Percentiles rank a stretch among this genome's conserved stretches.
Evolutionary conservation across 148 eudicot species (phyloP).

Genomic region (Chenopodium album): DNA sequence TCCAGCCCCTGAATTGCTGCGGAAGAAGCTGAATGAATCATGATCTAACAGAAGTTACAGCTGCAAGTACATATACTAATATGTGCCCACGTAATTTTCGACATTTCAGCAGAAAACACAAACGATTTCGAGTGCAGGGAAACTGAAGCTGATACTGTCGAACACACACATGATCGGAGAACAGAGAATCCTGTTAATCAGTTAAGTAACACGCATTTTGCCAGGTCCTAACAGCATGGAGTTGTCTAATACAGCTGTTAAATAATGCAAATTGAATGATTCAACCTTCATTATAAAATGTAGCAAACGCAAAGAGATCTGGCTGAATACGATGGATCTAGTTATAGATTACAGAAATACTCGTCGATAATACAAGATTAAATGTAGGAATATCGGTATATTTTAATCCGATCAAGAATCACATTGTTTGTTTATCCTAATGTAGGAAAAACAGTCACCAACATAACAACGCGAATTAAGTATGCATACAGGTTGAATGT

Average conservation of each 20-base stretch:
- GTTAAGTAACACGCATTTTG: slow-evolving; percentile 23
- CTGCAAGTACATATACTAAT: slow-evolving; percentile 12
- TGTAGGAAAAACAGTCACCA: neutral
- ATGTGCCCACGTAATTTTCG: slow-evolving; percentile 2
- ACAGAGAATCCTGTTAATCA: slow-evolving; percentile 16
- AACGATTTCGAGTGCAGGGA: slow-evolving; percentile 9
- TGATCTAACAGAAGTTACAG: neutral
- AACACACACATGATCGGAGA: slow-evolving; percentile 29
- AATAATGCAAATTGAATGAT: slow-evolving; percentile 25
- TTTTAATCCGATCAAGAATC: slow-evolving; percentile 20
- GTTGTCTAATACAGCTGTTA: slow-evolving; percentile 33
- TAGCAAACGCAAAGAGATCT: slow-evolving; percentile 19
- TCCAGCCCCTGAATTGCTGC: neutral
- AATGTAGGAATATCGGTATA: slow-evolving; percentile 3
- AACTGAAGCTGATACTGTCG: slow-evolving; percentile 15
- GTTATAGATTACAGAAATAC: slow-evolving; percentile 19
- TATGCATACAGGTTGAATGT: slow-evolving; percentile 18
- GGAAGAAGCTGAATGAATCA: slow-evolving; percentile 3
- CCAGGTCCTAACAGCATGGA: slow-evolving; percentile 34
- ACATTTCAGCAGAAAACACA: slow-evolving; percentile 14
- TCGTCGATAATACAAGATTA: neutral
- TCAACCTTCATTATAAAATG: slow-evolving; percentile 10
- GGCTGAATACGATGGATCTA: slow-evolving; percentile 28
- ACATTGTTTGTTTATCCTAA: slow-evolving; percentile 2
- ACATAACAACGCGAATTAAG: neutral